These are phyloP conservation scores for Tolypocladium amazonense DNA, from an alignment of 2,329 filamentous ascomycete genomes.

Conservation along the genomic window DNA sequence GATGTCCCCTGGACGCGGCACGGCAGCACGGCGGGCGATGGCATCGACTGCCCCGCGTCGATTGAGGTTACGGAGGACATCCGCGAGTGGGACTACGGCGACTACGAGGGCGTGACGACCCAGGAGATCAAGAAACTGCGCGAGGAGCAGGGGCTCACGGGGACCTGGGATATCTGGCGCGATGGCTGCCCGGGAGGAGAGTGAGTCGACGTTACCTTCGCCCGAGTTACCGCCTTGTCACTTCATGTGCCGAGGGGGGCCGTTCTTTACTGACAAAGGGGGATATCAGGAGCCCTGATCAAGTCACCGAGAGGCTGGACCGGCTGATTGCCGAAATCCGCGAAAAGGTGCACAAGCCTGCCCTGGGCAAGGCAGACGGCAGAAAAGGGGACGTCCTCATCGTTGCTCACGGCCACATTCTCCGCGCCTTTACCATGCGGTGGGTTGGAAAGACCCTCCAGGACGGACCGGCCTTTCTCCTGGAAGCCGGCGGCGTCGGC, in stretches of 20 bases:
- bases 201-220: slow-evolving; percentile 33
- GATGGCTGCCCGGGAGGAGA: slow-evolving; percentile 82
- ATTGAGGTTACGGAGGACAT: slow-evolving; percentile 63
- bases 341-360: slow-evolving; percentile 49
- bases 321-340: slow-evolving; percentile 66
- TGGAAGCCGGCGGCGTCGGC: slow-evolving; percentile 84
- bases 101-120: slow-evolving; percentile 74
- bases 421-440: slow-evolving; percentile 77
- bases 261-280: neutral
- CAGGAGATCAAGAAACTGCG: slow-evolving; percentile 53
- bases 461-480: slow-evolving; percentile 65
- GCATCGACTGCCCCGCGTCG: slow-evolving; percentile 42
- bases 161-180: slow-evolving; percentile 76
- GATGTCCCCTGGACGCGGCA: slow-evolving; percentile 58
- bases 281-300: slow-evolving; percentile 48
- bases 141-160: slow-evolving; percentile 43
- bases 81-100: slow-evolving; percentile 79
- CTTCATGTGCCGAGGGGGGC: fast-evolving
- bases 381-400: slow-evolving; percentile 36
- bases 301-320: slow-evolving; percentile 66
- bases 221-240: too few relatives aligned
- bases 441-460: slow-evolving; percentile 68
- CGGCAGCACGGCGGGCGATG: slow-evolving; percentile 23
- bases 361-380: slow-evolving; percentile 43
- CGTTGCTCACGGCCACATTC: slow-evolving; percentile 83